These are phyloP conservation scores for Helenozyma rhizophorensis DNA, from an alignment of 805 yeast genomes.

Conservation along the genomic window DNA sequence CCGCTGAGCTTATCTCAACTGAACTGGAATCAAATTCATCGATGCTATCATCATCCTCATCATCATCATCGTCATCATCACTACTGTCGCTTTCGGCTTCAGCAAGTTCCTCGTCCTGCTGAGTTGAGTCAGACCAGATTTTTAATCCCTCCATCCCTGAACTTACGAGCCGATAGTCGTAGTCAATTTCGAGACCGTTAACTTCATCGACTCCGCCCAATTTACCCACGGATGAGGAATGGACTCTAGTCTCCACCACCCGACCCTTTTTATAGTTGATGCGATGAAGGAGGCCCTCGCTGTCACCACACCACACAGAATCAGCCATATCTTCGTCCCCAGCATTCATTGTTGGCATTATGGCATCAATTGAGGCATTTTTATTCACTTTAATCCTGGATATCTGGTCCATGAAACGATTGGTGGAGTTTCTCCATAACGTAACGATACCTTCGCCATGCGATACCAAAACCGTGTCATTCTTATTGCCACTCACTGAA, in stretches of 20 bases:
- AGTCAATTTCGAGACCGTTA: slow-evolving; percentile 70
- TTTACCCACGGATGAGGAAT: slow-evolving; percentile 42
- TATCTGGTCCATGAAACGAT: slow-evolving; percentile 71
- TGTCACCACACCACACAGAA: slow-evolving; percentile 73
- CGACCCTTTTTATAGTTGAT: slow-evolving; percentile 63
- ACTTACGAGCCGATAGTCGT: slow-evolving; percentile 70
- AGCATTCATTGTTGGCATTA: slow-evolving; percentile 53
- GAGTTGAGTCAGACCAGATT: slow-evolving; percentile 54
- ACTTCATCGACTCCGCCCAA: slow-evolving; percentile 63
- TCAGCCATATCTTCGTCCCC: slow-evolving; percentile 43
- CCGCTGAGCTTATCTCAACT: no score
- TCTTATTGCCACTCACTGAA: slow-evolving; percentile 43
- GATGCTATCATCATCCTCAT: slow-evolving; percentile 4
- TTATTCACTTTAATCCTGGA: slow-evolving; percentile 65
- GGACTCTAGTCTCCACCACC: slow-evolving; percentile 61
- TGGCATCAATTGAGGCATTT: slow-evolving; percentile 70
- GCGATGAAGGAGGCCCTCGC: slow-evolving; percentile 68
- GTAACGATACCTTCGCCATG: slow-evolving; percentile 91
- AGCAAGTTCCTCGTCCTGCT: slow-evolving; percentile 13
- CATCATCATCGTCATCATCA: slow-evolving; percentile 2
- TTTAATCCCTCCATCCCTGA: slow-evolving; percentile 81
- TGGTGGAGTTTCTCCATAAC: slow-evolving; percentile 73
- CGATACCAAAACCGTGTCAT: slow-evolving; percentile 68
- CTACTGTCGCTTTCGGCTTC: slow-evolving; percentile 20
- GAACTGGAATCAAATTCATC: neutral